Conservation (phyloP, 2,329 filamentous ascomycete species). For the Fusarium sp. region DNA sequence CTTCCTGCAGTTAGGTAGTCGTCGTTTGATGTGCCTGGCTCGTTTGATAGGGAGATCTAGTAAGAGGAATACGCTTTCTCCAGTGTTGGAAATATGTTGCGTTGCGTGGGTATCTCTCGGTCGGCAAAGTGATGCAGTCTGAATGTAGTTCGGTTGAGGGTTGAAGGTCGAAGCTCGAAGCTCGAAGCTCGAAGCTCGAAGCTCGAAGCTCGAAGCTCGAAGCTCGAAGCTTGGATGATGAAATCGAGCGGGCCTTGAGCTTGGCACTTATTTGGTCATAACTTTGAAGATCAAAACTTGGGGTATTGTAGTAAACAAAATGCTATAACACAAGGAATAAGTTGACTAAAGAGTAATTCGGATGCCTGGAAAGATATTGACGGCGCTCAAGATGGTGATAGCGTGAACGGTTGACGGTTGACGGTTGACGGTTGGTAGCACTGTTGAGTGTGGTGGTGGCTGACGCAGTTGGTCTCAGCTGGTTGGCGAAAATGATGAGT, state of each 20-base stretch:
- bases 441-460: slow-evolving; percentile 21
- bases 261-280: slow-evolving; percentile 40
- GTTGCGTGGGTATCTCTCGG: neutral
- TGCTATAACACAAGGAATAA: neutral
- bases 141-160: slow-evolving; percentile 4
- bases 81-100: neutral
- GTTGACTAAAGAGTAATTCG: neutral
- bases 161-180: slow-evolving; percentile 34
- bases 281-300: slow-evolving; percentile 3
- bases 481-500: slow-evolving; percentile 15
- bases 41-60: neutral
- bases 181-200: slow-evolving; percentile 36
- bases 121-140: slow-evolving; percentile 1
- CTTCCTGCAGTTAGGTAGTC: neutral
- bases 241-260: slow-evolving; percentile 38
- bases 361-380: slow-evolving; percentile 28
- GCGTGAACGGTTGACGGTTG: neutral
- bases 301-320: neutral
- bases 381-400: slow-evolving; percentile 34
- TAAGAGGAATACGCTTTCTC: neutral
- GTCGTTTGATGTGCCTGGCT: neutral
- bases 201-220: slow-evolving; percentile 33
- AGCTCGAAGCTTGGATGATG: slow-evolving; percentile 32
- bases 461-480: slow-evolving; percentile 41
- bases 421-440: slow-evolving; percentile 12